These are phyloP conservation scores for Ascochyta koolunga DNA, from an alignment of 2,329 filamentous ascomycete species.

Conservation along the genomic window DNA sequence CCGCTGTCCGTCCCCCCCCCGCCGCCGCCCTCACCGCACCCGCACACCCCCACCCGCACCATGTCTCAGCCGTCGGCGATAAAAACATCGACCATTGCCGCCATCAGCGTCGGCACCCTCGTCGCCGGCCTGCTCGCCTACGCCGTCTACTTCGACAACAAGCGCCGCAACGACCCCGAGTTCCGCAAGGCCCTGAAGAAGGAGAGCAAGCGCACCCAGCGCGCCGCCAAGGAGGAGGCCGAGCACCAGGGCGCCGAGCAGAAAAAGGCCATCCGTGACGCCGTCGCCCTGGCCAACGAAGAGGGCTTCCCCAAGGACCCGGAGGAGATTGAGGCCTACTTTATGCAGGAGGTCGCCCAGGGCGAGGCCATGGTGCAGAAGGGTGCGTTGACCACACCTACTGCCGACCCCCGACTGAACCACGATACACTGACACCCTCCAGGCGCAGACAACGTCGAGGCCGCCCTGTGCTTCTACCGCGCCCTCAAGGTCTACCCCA, in stretches of 20 bases:
- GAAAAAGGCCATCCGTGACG: conserved; percentile 74
- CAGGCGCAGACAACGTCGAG: conserved; percentile 74
- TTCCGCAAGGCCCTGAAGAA: conserved; percentile 71
- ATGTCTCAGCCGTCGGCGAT: conserved; percentile 49
- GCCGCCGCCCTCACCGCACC: conserved; percentile 9
- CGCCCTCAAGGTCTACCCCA: conserved; percentile 97
- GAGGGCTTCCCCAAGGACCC: conserved; percentile 90
- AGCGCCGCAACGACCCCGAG: conserved; percentile 66
- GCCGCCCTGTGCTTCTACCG: conserved; percentile 97
- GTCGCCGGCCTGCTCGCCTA: conserved; percentile 67
- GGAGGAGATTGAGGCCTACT: conserved; percentile 94
- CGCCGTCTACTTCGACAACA: conserved; percentile 71
- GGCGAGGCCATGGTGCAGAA: conserved; percentile 85
- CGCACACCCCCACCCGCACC: conserved; percentile 14
- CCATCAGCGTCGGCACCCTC: conserved; percentile 64
- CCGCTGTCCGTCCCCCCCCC: neutral
- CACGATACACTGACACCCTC: too few relatives aligned
- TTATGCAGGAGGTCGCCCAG: conserved; percentile 91
- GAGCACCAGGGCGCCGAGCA: conserved; percentile 69
- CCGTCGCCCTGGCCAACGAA: conserved; percentile 81
- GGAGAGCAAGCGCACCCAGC: conserved; percentile 75
- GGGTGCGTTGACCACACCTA: conserved; percentile 59
- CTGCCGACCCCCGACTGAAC: conserved; percentile 21
- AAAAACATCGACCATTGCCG: conserved; percentile 63
- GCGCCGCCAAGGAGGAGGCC: conserved; percentile 74